Percentiles rank a stretch among this genome's conserved stretches.
phyloP scores from a whole-genome alignment of 2,329 filamentous ascomycete species.

The Calonectria henricotiae region DNA sequence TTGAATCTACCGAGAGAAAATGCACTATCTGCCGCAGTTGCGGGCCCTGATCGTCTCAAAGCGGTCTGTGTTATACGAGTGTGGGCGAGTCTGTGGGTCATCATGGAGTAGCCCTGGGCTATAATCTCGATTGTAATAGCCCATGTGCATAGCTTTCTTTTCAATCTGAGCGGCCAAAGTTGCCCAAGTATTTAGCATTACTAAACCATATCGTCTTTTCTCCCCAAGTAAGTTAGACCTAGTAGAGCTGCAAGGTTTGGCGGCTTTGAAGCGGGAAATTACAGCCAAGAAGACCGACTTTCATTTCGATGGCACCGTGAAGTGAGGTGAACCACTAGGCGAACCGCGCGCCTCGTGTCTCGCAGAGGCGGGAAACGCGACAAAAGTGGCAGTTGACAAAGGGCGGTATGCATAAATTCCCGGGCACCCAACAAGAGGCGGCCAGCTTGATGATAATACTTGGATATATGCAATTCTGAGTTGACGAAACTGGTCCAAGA shows the following conservation, averaged over 20 bases:
- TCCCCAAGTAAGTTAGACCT: too few relatives aligned
- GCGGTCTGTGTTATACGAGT: constrained; percentile 21
- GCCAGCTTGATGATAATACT: constrained; percentile 8
- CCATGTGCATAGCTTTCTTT: background rate
- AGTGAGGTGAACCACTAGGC: background rate
- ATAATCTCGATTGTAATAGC: constrained; percentile 9
- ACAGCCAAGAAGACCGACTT: background rate
- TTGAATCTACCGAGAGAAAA: constrained; percentile 1
- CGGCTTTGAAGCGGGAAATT: background rate
- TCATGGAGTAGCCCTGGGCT: constrained; percentile 5
- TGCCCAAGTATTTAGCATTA: too few relatives aligned
- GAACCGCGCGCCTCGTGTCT: background rate
- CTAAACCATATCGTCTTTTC: too few relatives aligned
- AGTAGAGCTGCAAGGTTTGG: background rate
- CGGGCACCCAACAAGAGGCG: background rate
- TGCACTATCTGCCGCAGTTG: constrained; percentile 10
- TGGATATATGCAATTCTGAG: background rate
- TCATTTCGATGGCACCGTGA: background rate
- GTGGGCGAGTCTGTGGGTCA: constrained; percentile 3
- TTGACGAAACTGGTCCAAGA: constrained; percentile 12
- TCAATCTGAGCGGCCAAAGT: too few relatives aligned
- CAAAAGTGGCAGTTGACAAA: background rate
- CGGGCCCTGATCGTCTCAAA: constrained; percentile 11
- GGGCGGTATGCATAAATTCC: background rate
- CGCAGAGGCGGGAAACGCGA: constrained; percentile 6